Base-by-base conservation (phyloP, 371 early-diverging fungal species). In the Syncephalastrum racemosum region DNA sequence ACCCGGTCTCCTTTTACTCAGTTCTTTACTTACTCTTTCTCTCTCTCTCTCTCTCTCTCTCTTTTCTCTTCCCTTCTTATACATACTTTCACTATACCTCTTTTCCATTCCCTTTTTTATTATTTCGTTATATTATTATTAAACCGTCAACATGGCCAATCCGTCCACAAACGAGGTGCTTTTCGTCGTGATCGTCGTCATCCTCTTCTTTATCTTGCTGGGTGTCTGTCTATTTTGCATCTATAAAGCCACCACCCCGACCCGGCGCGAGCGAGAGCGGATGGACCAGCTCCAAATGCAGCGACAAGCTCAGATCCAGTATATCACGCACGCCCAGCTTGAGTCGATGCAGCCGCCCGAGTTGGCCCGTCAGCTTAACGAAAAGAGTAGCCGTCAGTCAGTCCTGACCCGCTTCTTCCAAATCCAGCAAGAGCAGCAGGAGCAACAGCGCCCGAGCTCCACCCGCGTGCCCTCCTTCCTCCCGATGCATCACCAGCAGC, bases 141-240 rank as follows among this genome's bases (percentile, higher is more conserved):
- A 23, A 19, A 10, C 12, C 54, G 41, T 39, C 25, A 59, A 4
- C 58, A 60, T 60, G 58, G 55, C 61, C 24, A 54, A 45, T 18
- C 66, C 60, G 42, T 56, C 58, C 8, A 56, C 66, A 23, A 58
- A 63, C 46, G 63, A 63, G 23, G 59, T 63, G 19, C 63, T 63
- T 51, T 63, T 63, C 22, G 55, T 63, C 20, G 55, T 63, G 13
- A 63, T 63, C 25, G 53, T 63, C 39, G 59, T 63, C 6, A 56
- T 63, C 31, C 20, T 55, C 25, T 63, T 63, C 49, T 63, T 63
- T 25, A 58, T 63, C 46, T n/a, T 63, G 18, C 44, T 63, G 22
- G 54, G 58, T 15, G 46, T 50, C 45, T 54, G 56, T 18, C 44
- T 63, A 19, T 63, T 40, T 42, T 53, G 56, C 46, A 27, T 63